Conservation (phyloP, 2,329 filamentous ascomycete genomes). For the Penicillium olsonii region DNA sequence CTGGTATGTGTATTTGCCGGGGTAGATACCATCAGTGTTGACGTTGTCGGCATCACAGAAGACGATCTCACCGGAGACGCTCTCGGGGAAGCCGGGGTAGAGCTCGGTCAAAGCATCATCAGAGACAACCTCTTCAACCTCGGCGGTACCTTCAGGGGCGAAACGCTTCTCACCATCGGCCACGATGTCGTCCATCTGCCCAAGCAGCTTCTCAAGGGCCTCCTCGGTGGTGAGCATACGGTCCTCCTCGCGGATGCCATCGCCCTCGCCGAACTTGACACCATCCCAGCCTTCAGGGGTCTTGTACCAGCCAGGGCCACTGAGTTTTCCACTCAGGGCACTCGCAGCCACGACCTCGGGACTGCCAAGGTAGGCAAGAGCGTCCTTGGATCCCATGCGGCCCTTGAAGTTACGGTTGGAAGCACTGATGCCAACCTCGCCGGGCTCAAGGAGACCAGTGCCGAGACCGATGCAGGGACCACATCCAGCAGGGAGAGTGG, state of each 20-base stretch:
- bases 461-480: slow-evolving; percentile 86
- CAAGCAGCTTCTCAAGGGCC: slow-evolving; percentile 70
- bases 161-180: slow-evolving; percentile 54
- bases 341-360: slow-evolving; percentile 92
- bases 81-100: slow-evolving; percentile 82
- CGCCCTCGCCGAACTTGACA: slow-evolving; percentile 68
- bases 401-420: slow-evolving; percentile 91
- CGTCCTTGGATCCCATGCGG: slow-evolving; percentile 78
- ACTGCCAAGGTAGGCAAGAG: slow-evolving; percentile 82
- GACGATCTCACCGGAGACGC: slow-evolving; percentile 80
- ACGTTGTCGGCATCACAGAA: slow-evolving; percentile 86
- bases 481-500: slow-evolving; percentile 70
- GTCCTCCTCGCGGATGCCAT: slow-evolving; percentile 64
- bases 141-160: slow-evolving; percentile 20
- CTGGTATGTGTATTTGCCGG: slow-evolving; percentile 89
- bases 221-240: slow-evolving; percentile 68
- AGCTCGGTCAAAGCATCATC: slow-evolving; percentile 60
- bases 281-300: slow-evolving; percentile 66
- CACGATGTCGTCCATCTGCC: slow-evolving; percentile 66
- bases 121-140: slow-evolving; percentile 14
- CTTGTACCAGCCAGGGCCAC: slow-evolving; percentile 76
- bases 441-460: slow-evolving; percentile 74
- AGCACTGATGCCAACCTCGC: slow-evolving; percentile 83
- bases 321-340: slow-evolving; percentile 60
- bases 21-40: slow-evolving; percentile 91